phyloP scores from a whole-genome alignment of 805 yeast genomes.

The Saturnispora besseyi region DNA sequence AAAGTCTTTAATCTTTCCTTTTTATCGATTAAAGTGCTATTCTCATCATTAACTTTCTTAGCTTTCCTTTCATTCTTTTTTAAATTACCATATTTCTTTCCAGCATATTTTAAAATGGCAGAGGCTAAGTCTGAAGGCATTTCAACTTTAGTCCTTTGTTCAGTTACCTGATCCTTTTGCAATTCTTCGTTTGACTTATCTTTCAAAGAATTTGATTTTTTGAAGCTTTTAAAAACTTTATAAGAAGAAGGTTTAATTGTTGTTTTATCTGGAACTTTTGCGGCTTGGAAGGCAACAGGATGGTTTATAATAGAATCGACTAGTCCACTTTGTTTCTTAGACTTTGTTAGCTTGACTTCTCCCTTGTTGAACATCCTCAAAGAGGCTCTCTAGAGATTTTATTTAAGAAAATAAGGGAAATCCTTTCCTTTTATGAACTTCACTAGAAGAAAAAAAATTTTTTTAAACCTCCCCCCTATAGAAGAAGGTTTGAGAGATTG shows the following conservation, averaged over 20 bases:
- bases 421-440: too few relatives aligned
- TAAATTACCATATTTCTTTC: conserved; percentile 34
- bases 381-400: neutral
- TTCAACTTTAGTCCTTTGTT: conserved; percentile 16
- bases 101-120: conserved; percentile 50
- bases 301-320: conserved; percentile 35
- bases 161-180: neutral
- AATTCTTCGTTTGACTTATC: neutral
- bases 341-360: neutral
- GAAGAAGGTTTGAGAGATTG: too few relatives aligned
- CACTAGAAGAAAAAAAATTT: too few relatives aligned
- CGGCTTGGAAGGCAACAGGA: conserved; percentile 57
- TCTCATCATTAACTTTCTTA: conserved; percentile 19
- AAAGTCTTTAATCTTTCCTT: conserved; percentile 9
- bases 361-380: neutral
- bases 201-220: neutral
- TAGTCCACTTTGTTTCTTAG: neutral
- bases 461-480: too few relatives aligned
- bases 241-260: conserved; percentile 41
- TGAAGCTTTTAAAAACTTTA: conserved; percentile 29
- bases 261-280: conserved; percentile 44
- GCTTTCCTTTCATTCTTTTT: conserved; percentile 35
- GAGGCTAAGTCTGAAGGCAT: conserved; percentile 45
- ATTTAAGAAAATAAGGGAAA: too few relatives aligned
- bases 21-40: neutral